These are phyloP conservation scores for Pittosporum tobira DNA, from an alignment of 129 eudicot genomes.

Conservation along the genomic window DNA sequence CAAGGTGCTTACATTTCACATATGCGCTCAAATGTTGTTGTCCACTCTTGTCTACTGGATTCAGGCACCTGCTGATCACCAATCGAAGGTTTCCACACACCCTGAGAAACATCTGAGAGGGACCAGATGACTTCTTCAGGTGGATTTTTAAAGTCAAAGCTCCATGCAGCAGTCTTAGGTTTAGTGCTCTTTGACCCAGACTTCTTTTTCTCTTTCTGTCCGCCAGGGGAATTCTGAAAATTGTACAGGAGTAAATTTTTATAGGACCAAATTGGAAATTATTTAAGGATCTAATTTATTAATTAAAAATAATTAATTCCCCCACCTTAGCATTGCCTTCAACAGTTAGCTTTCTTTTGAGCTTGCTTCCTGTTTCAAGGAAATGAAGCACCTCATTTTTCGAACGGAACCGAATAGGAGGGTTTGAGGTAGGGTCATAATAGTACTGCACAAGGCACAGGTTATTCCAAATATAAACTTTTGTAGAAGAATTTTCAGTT, in stretches of 20 bases:
- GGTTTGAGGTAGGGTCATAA: constrained; percentile 4
- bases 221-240: not conserved
- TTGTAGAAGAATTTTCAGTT: too few species aligned
- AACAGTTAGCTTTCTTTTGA: constrained; percentile 3
- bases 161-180: not conserved
- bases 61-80: not conserved
- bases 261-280: not conserved
- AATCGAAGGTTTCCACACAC: not conserved
- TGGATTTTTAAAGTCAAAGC: not conserved
- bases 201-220: not conserved
- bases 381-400: constrained; percentile 19
- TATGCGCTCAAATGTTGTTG: not conserved
- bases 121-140: not conserved
- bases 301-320: too few species aligned
- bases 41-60: constrained; percentile 1
- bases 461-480: not conserved
- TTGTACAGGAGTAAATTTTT: not conserved
- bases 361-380: constrained; percentile 15
- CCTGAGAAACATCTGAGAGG: not conserved
- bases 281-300: not conserved
- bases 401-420: constrained; percentile 15
- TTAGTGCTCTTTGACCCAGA: not conserved
- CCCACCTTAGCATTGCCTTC: constrained; percentile 4
- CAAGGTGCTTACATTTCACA: not conserved
- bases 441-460: constrained; percentile 21